Evolutionary conservation across 148 eudicot genomes (phyloP).

Genomic region (Camellia sinensis): DNA sequence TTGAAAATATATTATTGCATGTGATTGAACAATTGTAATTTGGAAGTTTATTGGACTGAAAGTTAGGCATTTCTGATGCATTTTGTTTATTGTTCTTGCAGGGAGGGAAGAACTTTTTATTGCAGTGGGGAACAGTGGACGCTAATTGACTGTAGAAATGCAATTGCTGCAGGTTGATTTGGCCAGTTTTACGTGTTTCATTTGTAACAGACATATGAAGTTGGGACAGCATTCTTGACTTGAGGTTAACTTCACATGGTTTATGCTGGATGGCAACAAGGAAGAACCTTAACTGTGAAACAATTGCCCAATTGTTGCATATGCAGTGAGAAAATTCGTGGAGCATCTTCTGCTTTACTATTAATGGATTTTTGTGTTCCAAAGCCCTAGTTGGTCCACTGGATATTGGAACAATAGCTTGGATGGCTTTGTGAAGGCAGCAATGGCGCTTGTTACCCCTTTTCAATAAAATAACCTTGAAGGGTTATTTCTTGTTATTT

Average conservation of each 20-base stretch:
- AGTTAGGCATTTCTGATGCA: not conserved
- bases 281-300: not conserved
- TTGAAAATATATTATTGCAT: conserved; percentile 21
- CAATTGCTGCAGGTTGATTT: not conserved
- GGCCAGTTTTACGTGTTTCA: too few species aligned
- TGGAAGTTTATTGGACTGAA: not conserved
- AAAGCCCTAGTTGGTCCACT: not conserved
- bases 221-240: not conserved
- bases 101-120: conserved; percentile 3
- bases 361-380: too few species aligned
- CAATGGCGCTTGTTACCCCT: not conserved
- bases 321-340: too few species aligned
- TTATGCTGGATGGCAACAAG: not conserved
- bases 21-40: not conserved
- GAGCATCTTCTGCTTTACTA: too few species aligned
- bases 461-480: too few species aligned
- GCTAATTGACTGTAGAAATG: not conserved
- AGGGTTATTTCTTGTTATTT: not conserved
- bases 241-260: not conserved
- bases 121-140: not conserved
- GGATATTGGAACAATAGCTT: not conserved
- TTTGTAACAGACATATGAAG: conserved; percentile 7
- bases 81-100: not conserved
- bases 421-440: not conserved
- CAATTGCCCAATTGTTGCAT: not conserved